Conservation (phyloP, 2,329 filamentous ascomycete genomes). For the Penicillium sp. region DNA sequence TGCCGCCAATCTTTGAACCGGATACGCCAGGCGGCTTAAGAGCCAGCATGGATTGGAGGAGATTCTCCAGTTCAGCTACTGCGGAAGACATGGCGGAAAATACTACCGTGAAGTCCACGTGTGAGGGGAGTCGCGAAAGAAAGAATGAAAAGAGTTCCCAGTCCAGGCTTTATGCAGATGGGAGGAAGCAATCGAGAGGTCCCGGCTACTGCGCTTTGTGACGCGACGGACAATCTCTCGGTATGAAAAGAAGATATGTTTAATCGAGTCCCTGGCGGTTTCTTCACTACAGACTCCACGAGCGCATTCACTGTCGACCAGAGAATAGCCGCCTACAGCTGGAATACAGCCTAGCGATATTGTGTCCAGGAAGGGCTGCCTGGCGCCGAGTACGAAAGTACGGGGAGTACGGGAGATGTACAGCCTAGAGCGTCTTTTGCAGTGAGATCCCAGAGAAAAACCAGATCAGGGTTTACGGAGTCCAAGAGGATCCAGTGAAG, state of each 20-base stretch:
- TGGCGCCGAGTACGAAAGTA: conserved; percentile 39
- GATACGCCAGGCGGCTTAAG: conserved; percentile 93
- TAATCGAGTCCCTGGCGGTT: conserved; percentile 27
- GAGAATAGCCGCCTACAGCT: conserved; percentile 39
- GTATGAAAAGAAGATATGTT: conserved; percentile 20
- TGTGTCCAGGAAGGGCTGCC: conserved; percentile 27
- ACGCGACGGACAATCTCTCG: not conserved
- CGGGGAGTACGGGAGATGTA: conserved; percentile 24
- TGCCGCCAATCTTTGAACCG: conserved; percentile 81
- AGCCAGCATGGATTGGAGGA: conserved; percentile 85
- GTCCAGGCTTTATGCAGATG: conserved; percentile 5
- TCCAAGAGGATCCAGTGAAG: conserved; percentile 13
- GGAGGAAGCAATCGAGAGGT: conserved; percentile 10
- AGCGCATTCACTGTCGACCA: conserved; percentile 33
- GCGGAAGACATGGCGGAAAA: conserved; percentile 65
- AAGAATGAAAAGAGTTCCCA: not conserved
- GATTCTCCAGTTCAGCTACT: conserved; percentile 85
- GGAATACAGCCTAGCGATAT: conserved; percentile 39
- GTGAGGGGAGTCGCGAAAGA: not conserved
- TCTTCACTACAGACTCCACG: conserved; percentile 41
- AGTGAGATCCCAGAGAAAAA: conserved; percentile 17
- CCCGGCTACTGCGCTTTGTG: conserved; percentile 9
- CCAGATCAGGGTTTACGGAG: conserved; percentile 27
- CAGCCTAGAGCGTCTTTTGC: conserved; percentile 30
- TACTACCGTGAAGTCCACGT: conserved; percentile 20